A percentile compares a stretch with the other conserved stretches of the same genome.
Evolutionary conservation across 1,284 basidiomycete species (phyloP).

Genomic region (Leucoagaricus sp.): DNA sequence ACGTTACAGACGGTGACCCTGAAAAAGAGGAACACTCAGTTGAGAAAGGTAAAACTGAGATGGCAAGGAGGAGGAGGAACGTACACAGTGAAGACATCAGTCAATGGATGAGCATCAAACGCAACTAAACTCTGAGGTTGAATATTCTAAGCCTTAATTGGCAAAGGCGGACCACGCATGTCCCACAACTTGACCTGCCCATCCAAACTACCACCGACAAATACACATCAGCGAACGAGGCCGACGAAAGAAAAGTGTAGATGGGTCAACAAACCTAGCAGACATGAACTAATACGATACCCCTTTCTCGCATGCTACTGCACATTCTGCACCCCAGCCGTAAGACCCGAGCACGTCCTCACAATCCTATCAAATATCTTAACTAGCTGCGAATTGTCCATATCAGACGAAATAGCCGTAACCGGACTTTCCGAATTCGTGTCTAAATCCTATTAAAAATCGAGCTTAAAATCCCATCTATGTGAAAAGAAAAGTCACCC

Average conservation of each 20-base stretch:
- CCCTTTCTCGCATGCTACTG: conserved; percentile 79
- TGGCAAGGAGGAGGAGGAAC: conserved; percentile 35
- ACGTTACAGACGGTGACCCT: conserved; percentile 65
- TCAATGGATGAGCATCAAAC: conserved; percentile 86
- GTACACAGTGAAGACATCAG: conserved; percentile 87
- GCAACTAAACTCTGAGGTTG: conserved; percentile 78
- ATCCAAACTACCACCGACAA: too few species aligned
- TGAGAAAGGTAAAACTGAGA: background rate
- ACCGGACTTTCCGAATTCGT: conserved; percentile 91
- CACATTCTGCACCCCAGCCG: conserved; percentile 91
- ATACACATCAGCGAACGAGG: too few species aligned
- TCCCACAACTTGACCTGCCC: conserved; percentile 96
- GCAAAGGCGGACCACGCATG: conserved; percentile 66
- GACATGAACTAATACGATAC: conserved; percentile 85
- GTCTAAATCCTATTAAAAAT: conserved; percentile 86
- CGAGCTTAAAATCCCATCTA: background rate
- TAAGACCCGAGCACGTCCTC: conserved; percentile 81
- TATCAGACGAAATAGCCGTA: conserved; percentile 84
- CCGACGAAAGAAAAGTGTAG: too few species aligned
- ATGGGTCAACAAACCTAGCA: too few species aligned
- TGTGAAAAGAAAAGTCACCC: conserved; percentile 23
- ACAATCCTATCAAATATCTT: conserved; percentile 93
- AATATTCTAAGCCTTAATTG: conserved; percentile 67
- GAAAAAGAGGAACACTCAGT: conserved; percentile 11
- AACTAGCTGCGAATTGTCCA: conserved; percentile 75